Evolutionary conservation across 352 stramenopile genomes (phyloP).

Genomic region (Pseudoperonospora humuli): DNA sequence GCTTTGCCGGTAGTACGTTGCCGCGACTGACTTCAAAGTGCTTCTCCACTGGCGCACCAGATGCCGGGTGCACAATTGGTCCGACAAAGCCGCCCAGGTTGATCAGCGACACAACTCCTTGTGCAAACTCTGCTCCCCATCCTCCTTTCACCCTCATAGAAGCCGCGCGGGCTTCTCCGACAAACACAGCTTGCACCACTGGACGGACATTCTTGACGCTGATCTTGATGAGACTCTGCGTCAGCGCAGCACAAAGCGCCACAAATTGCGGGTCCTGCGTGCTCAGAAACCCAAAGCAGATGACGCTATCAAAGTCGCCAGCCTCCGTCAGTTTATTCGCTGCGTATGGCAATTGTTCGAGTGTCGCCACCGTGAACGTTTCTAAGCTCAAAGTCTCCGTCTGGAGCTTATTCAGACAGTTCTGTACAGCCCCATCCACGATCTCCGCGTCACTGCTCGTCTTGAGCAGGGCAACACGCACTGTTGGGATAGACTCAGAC

Average conservation of each 20-base stretch:
- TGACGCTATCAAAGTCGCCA: slow-evolving; percentile 62
- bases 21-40: slow-evolving; percentile 53
- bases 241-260: slow-evolving; percentile 45
- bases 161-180: slow-evolving; percentile 64
- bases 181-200: slow-evolving; percentile 71
- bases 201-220: slow-evolving; percentile 76
- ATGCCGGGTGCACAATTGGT: slow-evolving; percentile 30
- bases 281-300: slow-evolving; percentile 75
- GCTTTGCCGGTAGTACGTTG: slow-evolving; percentile 57
- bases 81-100: slow-evolving; percentile 61
- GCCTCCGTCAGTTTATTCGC: slow-evolving; percentile 72
- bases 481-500: slow-evolving; percentile 11
- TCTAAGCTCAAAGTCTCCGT: slow-evolving; percentile 29
- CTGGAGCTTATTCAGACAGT: slow-evolving; percentile 37
- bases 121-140: slow-evolving; percentile 60
- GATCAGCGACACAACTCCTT: slow-evolving; percentile 49
- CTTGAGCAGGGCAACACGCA: slow-evolving; percentile 72
- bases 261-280: slow-evolving; percentile 52
- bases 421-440: slow-evolving; percentile 56
- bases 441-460: slow-evolving; percentile 63
- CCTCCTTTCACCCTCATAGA: slow-evolving; percentile 67
- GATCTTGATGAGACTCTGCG: slow-evolving; percentile 77
- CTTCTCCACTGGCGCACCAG: slow-evolving; percentile 40
- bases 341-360: slow-evolving; percentile 75
- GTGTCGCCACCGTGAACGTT: slow-evolving; percentile 56